Base-by-base conservation (phyloP, 805 yeast genomes). In the Blastobotrys muscicola region DNA sequence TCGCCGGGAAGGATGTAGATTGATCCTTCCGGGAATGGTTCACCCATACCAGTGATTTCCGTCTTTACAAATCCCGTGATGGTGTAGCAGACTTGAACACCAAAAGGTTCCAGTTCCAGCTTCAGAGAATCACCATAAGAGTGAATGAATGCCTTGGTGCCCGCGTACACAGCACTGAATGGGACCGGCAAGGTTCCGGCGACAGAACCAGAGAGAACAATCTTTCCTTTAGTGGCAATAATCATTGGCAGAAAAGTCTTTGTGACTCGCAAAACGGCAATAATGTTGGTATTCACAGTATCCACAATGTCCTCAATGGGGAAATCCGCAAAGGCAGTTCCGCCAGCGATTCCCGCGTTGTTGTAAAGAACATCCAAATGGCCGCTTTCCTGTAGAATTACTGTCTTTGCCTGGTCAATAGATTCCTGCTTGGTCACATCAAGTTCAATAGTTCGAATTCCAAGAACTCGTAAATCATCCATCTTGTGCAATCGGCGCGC, bases 41-140 rank as follows among this genome's bases (percentile, higher is more conserved):
- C 26, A 4, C 26, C 26, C 26, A 20, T 20, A 4, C 26, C 26
- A 6, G 6, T 6, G 6, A 20, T 20, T 20, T 78, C 69, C 0
- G 92, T 81, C 15, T 65, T 64, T 29, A 84, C 92, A 32, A 84
- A 90, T 29, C 94, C 94, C 7, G 92, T 83, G 34, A 82, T 62
- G 9, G 80, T 69, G 52, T 80, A 80, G 47, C 81, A 67, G 0
- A 84, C 90, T 40, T 76, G 68, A 4, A 84, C 90, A 11, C 73
- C 82, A 53, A 82, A 79, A 3, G 85, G 82, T 56, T 75, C 74
- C 71, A 84, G 58, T 60, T 84, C 94, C 20, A 78, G 56, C 42
- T 80, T 73, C 44, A 84, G 62, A 2, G 71, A 71, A 34, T 75
- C 71, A 0, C 85, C 82, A 55, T 78, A 84, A 51, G 75, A 80